phyloP scores from a whole-genome alignment of 176 grass and related monocot genomes.

The Carex littledalei region DNA sequence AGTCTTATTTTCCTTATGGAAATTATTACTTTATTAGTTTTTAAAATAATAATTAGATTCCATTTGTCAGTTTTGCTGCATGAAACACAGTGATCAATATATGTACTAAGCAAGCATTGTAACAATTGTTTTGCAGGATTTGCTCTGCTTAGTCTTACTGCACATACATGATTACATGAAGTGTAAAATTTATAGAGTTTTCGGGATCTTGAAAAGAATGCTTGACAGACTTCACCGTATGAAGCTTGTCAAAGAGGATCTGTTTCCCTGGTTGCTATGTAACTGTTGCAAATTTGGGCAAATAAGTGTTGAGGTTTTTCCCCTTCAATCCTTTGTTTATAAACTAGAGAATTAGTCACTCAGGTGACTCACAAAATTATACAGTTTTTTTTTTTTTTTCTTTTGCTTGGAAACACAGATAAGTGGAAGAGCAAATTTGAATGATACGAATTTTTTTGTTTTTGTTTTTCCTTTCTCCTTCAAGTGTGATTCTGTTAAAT shows the following conservation, averaged over 20 bases:
- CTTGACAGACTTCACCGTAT: neutral
- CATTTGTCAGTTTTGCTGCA: neutral
- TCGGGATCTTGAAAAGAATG: neutral
- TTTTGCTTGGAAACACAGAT: slow-evolving; percentile 15
- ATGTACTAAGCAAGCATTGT: neutral
- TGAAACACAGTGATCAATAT: neutral
- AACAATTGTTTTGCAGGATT: neutral
- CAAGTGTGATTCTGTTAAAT: slow-evolving; percentile 25
- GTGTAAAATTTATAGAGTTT: slow-evolving; percentile 13
- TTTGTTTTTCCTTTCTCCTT: slow-evolving; percentile 11
- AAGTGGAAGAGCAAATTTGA: slow-evolving; percentile 21
- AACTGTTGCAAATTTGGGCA: slow-evolving; percentile 23
- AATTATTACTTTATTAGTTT: neutral
- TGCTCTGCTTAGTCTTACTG: slow-evolving; percentile 19
- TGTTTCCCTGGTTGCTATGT: slow-evolving; percentile 20
- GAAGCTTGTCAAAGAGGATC: slow-evolving; percentile 12
- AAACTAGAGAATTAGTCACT: slow-evolving; percentile 20
- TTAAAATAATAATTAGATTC: neutral
- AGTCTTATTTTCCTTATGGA: neutral
- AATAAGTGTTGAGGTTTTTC: slow-evolving; percentile 15
- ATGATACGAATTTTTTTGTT: slow-evolving; percentile 5
- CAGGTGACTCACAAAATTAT: slow-evolving; percentile 16
- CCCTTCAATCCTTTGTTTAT: slow-evolving; percentile 8
- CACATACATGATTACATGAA: slow-evolving; percentile 5
- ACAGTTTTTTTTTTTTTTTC: slow-evolving; percentile 22